Conservation (phyloP, 495 filamentous ascomycete species). For the Lasiosphaeria miniovina region DNA sequence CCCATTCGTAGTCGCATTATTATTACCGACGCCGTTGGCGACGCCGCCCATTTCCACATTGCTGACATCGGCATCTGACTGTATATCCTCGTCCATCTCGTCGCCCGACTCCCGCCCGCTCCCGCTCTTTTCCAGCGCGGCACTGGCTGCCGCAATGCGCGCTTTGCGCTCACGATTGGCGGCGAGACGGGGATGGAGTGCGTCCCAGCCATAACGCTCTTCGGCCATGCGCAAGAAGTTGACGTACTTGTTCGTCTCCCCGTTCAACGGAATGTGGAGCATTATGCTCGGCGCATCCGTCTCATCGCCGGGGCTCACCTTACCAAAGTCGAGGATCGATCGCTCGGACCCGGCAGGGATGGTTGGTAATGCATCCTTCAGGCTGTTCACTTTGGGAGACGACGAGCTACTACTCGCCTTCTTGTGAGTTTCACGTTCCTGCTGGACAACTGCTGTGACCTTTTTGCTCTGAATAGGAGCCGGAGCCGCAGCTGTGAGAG, state of each 20-base stretch:
- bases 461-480: slow-evolving; percentile 30
- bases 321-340: slow-evolving; percentile 52
- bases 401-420: slow-evolving; percentile 41
- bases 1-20: neutral
- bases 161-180: slow-evolving; percentile 77
- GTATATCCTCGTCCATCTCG: slow-evolving; percentile 66
- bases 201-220: slow-evolving; percentile 90
- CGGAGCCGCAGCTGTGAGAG: slow-evolving; percentile 7
- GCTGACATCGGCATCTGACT: slow-evolving; percentile 64
- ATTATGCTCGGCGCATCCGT: slow-evolving; percentile 71
- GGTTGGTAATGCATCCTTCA: slow-evolving; percentile 40
- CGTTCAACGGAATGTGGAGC: slow-evolving; percentile 74
- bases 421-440: slow-evolving; percentile 36
- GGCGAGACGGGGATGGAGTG: slow-evolving; percentile 84
- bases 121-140: slow-evolving; percentile 69
- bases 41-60: slow-evolving; percentile 62
- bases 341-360: slow-evolving; percentile 38
- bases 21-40: slow-evolving; percentile 12
- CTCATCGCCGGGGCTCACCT: slow-evolving; percentile 47
- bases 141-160: slow-evolving; percentile 79
- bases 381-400: slow-evolving; percentile 37
- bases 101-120: slow-evolving; percentile 72
- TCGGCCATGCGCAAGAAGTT: slow-evolving; percentile 94
- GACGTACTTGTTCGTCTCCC: slow-evolving; percentile 80
- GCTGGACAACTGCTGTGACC: slow-evolving; percentile 32